Base-by-base conservation (phyloP, 371 early-diverging fungal genomes). In the Syncephalastrum racemosum region DNA sequence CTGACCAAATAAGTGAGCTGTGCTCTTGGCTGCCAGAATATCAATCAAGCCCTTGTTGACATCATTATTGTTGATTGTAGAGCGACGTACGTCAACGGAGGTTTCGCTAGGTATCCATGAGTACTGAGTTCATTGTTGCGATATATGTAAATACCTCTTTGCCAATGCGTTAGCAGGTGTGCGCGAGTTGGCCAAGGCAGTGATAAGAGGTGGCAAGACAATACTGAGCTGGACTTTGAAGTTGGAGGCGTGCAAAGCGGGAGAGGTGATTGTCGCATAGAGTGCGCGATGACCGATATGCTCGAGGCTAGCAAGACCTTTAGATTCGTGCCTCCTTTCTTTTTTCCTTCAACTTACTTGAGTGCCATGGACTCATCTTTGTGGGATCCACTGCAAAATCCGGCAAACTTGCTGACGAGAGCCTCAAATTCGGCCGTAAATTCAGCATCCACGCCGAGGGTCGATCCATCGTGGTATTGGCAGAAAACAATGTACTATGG, bases 401-500 rank as follows among this genome's bases (percentile, higher is more conserved):
- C 64, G 42, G 89, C 85, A 69, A 92, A 91, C 45, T 76, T 75
- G 56, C 64, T 63, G 16, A 78, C 46, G 3, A 78, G 51, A 15
- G 39, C 23, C 50, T 75, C 73, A 58, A 88, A 90, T 20, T 81
- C 61, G 1, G 53, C 60, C 2, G 77, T 71, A 48, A 90, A 83
- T 53, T 90, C 89, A 8, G 64, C 58, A 63, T 89, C 89, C 14
- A 88, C 79, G 40, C 79, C 79, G 1, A 83, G 61, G n/a, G 81
- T 82, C 4, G 85, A 75, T 20, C 90, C 89, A 60, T 82, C 84
- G 55, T 87, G 81, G 53, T 85, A 77, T n/a, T 60, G 53, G 57
- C 85, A 86, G 62, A 90, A 91, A 18, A 73, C 58, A 2, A 87
- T 78, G 64, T 91, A 90, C 87, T 90, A 44, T 31, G 36, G 36